Evolutionary conservation across 75 land plant species (phyloP), one percentile per base, ranked within the genome.

Genomic region (Cryptomeria japonica): DNA sequence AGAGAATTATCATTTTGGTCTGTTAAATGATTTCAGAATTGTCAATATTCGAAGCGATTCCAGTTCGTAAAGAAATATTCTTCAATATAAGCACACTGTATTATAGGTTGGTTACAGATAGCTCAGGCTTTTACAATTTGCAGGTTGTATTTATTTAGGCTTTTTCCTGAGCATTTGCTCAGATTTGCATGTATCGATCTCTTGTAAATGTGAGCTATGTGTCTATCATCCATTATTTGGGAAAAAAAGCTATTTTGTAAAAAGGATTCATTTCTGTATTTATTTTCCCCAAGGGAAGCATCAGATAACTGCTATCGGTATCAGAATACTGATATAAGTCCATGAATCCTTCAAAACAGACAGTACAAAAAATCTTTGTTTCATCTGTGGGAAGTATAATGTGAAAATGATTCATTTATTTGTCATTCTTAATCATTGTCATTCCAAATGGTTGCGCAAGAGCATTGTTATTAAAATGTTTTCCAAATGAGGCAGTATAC

Each of bases 141-240:
- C 47, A 82, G 28, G 47, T 13, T 82, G 84, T 82, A 82, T 82
- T 44, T 82, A 82, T 42, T 46, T 82, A 42, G 84, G 51, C 28
- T 44, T 44, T 82, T 82, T 28, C 84, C 49, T 44, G 84, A 44
- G 83, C 83, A 80, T 80, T 80, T 80, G 42, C 83, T 42, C 83
- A 18, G 84, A 25, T 82, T 82, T 44, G 47, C 14, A 42, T 82
- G 84, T 82, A 82, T 82, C 47, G 84, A 82, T 82, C 49, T 44
- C 49, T 82, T 82, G 84, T 82, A 82, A 82, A 80, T 80, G 44
- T 80, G 83, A 80, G 83, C 47, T 41, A 78, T 37, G 83, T 44
- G 83, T 80, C 47, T 80, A 44, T 80, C 49, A 44, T 44, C 83
- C 28, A 80, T 80, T 80, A 80, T 80, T 39, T 80, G 83, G 76